Evolutionary conservation across 2,329 filamentous ascomycete genomes (phyloP).

Genomic region (Lecanicillium sp.): DNA sequence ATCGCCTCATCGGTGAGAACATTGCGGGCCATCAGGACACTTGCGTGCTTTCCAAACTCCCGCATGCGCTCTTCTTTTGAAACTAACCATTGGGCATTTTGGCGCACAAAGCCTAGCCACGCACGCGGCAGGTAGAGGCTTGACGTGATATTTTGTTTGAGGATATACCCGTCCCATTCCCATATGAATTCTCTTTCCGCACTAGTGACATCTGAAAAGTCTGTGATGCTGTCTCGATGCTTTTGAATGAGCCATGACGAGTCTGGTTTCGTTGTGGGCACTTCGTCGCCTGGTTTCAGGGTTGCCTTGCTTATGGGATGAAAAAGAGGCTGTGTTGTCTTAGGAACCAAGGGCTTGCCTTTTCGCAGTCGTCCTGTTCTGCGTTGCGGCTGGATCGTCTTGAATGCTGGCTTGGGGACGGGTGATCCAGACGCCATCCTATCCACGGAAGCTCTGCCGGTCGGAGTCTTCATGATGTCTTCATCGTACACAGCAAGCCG

Average conservation of each 20-base stretch:
- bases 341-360: slow-evolving; percentile 35
- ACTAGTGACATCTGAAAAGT: slow-evolving; percentile 47
- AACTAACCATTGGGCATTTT: slow-evolving; percentile 46
- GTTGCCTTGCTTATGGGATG: slow-evolving; percentile 48
- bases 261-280: slow-evolving; percentile 37
- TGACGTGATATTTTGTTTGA: slow-evolving; percentile 42
- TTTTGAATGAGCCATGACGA: slow-evolving; percentile 51
- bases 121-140: slow-evolving; percentile 43
- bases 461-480: slow-evolving; percentile 12
- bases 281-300: slow-evolving; percentile 39
- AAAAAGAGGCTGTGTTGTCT: slow-evolving; percentile 45
- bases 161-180: slow-evolving; percentile 50
- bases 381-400: not conserved
- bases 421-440: slow-evolving; percentile 18
- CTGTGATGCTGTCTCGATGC: slow-evolving; percentile 48
- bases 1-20: slow-evolving; percentile 38
- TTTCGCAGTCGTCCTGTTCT: slow-evolving; percentile 11
- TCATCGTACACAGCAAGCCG: slow-evolving; percentile 28
- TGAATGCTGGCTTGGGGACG: not conserved
- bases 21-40: slow-evolving; percentile 41
- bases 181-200: slow-evolving; percentile 51
- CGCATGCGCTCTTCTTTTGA: slow-evolving; percentile 37
- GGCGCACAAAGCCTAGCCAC: slow-evolving; percentile 43
- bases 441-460: slow-evolving; percentile 7
- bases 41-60: slow-evolving; percentile 48